Base-by-base conservation (phyloP, 352 stramenopile genomes). In the Pythium inflatum region DNA sequence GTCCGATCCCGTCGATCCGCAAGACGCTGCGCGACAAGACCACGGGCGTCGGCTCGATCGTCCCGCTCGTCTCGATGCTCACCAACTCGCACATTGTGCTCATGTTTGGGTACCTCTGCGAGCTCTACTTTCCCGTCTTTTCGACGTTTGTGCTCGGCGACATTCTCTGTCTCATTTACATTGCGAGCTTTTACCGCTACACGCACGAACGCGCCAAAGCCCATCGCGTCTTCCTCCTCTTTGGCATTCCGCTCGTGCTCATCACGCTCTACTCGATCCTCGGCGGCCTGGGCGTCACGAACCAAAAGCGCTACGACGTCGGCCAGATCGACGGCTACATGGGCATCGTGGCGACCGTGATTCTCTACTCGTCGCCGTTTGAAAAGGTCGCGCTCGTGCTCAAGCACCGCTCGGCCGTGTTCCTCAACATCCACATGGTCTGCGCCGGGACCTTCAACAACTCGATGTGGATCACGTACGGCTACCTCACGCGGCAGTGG, bases 361-460 rank as follows among this genome's bases (percentile, higher is more conserved):
- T 87, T 50, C 74, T 90, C 18, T 88, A 87, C 73, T 76, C 73
- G 40, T 82, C 79, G 43, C 82, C 82, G 7, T 85, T 90, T 62
- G 76, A 82, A 27, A 88, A 82, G 45, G 40, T 62, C 8, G 14
- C 30, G 3, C 34, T 64, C 3, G 41, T 73, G 22, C 51, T 62
- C 57, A 54, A 57, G 36, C 61, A 68, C 49, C 16, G 22, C 8
- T 68, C 61, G 22, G 61, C 31, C 20, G 61, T 68, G 16, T 79
- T 81, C 33, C 76, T 90, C 27, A 58, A 58, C 12, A 61, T 90
- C 41, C 72, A 81, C 24, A 85, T 88, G 82, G 72, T 85, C 40
- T 62, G 81, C 57, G 77, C 73, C 0, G 78, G 71, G n/a, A 75
- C 73, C 0, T 70, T 76, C 34, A 90, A 87, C 76, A 87, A 85